phyloP scores from a whole-genome alignment of 2,329 filamentous ascomycete genomes.

The Fusarium longipes region DNA sequence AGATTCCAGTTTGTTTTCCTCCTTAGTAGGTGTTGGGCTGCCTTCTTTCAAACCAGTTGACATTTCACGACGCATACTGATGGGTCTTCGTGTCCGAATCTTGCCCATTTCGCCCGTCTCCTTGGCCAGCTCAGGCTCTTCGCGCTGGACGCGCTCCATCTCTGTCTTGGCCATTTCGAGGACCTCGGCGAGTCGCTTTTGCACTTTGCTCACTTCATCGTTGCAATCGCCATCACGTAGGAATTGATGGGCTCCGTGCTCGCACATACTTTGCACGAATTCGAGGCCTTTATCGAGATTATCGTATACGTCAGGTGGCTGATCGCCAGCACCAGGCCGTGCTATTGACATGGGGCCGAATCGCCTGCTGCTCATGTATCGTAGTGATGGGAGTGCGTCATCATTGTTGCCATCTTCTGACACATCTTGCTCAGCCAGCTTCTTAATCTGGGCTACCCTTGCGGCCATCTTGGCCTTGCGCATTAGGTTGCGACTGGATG shows the following conservation, averaged over 20 bases:
- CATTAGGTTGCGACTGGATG: slow-evolving; percentile 82
- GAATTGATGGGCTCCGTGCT: slow-evolving; percentile 88
- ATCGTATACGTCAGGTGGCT: slow-evolving; percentile 69
- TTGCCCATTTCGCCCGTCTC: slow-evolving; percentile 55
- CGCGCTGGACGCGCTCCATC: slow-evolving; percentile 64
- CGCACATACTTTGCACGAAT: slow-evolving; percentile 82
- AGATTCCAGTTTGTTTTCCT: slow-evolving; percentile 43
- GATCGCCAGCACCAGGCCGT: slow-evolving; percentile 42
- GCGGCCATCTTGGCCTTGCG: slow-evolving; percentile 89
- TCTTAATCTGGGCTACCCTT: slow-evolving; percentile 74
- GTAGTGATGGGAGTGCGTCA: slow-evolving; percentile 55
- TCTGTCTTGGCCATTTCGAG: slow-evolving; percentile 70
- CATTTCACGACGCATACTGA: slow-evolving; percentile 63
- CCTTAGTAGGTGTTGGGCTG: slow-evolving; percentile 38
- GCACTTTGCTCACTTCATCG: slow-evolving; percentile 78
- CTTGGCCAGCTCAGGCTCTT: slow-evolving; percentile 60
- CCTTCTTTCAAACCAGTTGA: slow-evolving; percentile 47
- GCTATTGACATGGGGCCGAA: slow-evolving; percentile 48
- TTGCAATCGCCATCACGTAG: slow-evolving; percentile 87
- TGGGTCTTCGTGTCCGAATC: slow-evolving; percentile 62
- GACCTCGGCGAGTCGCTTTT: slow-evolving; percentile 72
- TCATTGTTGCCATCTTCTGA: slow-evolving; percentile 61
- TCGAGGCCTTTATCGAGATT: slow-evolving; percentile 82
- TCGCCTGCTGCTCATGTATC: slow-evolving; percentile 55
- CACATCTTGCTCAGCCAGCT: slow-evolving; percentile 68